Conservation (phyloP, 305 asterid genomes). For the Fraxinus nigra region DNA sequence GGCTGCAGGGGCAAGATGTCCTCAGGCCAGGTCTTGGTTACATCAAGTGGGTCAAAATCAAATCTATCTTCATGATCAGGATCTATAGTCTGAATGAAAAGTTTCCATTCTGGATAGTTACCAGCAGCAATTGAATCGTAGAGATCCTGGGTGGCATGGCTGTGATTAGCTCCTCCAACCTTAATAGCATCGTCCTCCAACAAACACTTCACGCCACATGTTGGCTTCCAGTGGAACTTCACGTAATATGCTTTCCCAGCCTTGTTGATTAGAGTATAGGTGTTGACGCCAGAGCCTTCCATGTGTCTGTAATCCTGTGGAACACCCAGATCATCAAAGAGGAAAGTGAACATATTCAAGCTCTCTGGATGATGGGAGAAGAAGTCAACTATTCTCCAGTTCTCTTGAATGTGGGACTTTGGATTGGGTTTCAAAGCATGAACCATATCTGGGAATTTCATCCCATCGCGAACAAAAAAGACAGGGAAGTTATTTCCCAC, state of each 20-base stretch:
- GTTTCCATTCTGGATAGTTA: conserved; percentile 95
- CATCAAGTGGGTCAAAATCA: conserved; percentile 92
- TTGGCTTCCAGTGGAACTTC: conserved; percentile 98
- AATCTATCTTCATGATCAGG: conserved; percentile 79
- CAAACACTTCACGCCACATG: conserved; percentile 87
- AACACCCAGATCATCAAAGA: conserved; percentile 81
- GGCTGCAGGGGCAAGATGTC: conserved; percentile 89
- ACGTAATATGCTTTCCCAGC: conserved; percentile 79
- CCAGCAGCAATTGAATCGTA: conserved; percentile 85
- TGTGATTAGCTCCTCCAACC: conserved; percentile 86
- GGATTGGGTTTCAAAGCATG: conserved; percentile 94
- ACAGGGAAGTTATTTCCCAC: conserved; percentile 97
- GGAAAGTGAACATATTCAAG: conserved; percentile 70
- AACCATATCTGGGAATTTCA: conserved; percentile 86
- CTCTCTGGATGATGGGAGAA: conserved; percentile 94
- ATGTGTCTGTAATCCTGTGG: conserved; percentile 95
- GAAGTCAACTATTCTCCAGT: conserved; percentile 87
- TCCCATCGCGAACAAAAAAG: conserved; percentile 86
- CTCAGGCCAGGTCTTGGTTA: conserved; percentile 92
- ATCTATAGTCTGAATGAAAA: conserved; percentile 79
- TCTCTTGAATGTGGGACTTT: conserved; percentile 87
- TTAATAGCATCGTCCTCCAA: conserved; percentile 71
- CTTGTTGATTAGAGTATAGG: conserved; percentile 78
- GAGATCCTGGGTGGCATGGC: conserved; percentile 95
- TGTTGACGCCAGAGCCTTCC: conserved; percentile 90